Percentiles rank a stretch among this genome's conserved stretches.
Conservation (phyloP, 2,329 filamentous ascomycete species). For the Raffaelea albimanens region DNA sequence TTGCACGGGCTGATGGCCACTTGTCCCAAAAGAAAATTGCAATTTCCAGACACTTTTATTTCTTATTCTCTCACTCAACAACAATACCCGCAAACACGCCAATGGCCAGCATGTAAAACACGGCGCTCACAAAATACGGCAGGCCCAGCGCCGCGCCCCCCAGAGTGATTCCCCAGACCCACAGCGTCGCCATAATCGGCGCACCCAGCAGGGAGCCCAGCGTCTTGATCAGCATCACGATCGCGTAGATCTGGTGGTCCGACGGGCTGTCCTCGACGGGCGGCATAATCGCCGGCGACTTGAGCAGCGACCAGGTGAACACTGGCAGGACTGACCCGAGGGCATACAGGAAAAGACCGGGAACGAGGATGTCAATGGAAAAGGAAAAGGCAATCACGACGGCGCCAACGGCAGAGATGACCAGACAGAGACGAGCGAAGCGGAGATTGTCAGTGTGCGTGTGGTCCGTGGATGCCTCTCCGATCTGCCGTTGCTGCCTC, state of each 20-base stretch:
- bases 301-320: slow-evolving; percentile 38
- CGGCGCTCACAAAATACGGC: slow-evolving; percentile 30
- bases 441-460: slow-evolving; percentile 18
- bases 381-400: slow-evolving; percentile 30
- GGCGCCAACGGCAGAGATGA: slow-evolving; percentile 31
- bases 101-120: slow-evolving; percentile 26
- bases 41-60: no score
- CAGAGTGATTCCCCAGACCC: slow-evolving; percentile 33
- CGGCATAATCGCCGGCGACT: slow-evolving; percentile 27
- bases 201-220: slow-evolving; percentile 36
- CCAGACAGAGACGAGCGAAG: slow-evolving; percentile 26
- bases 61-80: no score
- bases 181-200: slow-evolving; percentile 35
- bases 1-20: no score
- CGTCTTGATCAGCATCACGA: slow-evolving; percentile 42
- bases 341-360: slow-evolving; percentile 34
- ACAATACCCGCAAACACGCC: slow-evolving; percentile 18
- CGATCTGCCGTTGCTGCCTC: no score
- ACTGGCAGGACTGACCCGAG: slow-evolving; percentile 39
- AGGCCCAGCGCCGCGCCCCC: slow-evolving; percentile 26
- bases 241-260: slow-evolving; percentile 30
- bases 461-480: no score
- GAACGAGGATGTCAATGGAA: slow-evolving; percentile 29
- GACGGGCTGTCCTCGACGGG: slow-evolving; percentile 3
- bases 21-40: no score